Evolutionary conservation across 805 yeast genomes (phyloP).

Genomic region (Barnettozyma siamensis): DNA sequence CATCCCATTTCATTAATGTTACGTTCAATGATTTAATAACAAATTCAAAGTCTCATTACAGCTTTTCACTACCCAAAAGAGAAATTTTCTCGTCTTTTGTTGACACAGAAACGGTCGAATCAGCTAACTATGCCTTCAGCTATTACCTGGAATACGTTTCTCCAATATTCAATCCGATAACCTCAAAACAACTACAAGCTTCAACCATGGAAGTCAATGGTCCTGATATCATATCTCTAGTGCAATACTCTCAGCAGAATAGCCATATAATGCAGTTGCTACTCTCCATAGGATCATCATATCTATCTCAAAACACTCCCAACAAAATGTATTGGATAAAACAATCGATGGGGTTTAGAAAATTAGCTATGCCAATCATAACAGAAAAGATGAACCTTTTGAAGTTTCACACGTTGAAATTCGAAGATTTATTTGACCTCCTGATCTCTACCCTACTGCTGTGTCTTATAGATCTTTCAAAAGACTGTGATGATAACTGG

Average conservation of each 20-base stretch:
- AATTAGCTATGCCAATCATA: background rate
- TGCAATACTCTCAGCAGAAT: slow-evolving; percentile 4
- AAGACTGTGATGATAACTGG: slow-evolving; percentile 11
- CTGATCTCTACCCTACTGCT: slow-evolving; percentile 8
- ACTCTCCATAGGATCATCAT: slow-evolving; percentile 8
- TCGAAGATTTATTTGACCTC: slow-evolving; percentile 1
- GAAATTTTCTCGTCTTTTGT: background rate
- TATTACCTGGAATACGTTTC: slow-evolving; percentile 7
- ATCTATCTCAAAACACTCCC: slow-evolving; percentile 1
- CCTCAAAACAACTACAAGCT: background rate
- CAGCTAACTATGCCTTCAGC: slow-evolving; percentile 3
- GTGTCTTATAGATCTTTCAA: slow-evolving; percentile 7
- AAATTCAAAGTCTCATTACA: background rate
- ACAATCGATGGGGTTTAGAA: slow-evolving; percentile 3
- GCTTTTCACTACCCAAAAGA: background rate
- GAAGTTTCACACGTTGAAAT: background rate
- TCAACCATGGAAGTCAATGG: background rate
- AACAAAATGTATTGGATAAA: slow-evolving; percentile 3
- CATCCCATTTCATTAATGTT: slow-evolving; percentile 5
- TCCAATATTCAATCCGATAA: slow-evolving; percentile 10
- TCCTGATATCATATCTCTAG: slow-evolving; percentile 2
- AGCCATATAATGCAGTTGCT: slow-evolving; percentile 4
- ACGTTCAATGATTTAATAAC: slow-evolving; percentile 1
- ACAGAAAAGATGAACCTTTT: background rate
- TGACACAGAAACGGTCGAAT: background rate